A percentile compares a stretch with the other conserved stretches of the same genome.
Conservation (phyloP, 2,329 filamentous ascomycete species). For the Zasmidium citrigriseum region DNA sequence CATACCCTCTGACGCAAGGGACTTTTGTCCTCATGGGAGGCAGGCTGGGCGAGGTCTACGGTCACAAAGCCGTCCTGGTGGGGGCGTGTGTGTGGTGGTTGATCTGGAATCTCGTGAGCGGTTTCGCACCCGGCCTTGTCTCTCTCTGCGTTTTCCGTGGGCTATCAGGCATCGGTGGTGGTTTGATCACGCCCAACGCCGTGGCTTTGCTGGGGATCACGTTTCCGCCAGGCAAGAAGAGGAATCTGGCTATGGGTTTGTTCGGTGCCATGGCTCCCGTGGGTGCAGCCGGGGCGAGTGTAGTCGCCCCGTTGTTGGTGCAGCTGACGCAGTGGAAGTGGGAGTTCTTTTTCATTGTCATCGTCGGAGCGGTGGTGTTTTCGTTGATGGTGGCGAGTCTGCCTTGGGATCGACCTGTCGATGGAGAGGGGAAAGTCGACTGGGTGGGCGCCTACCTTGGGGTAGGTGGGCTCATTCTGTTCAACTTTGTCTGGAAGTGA, state of each 20-base stretch:
- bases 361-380: not conserved
- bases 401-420: not conserved
- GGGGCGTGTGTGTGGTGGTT: conserved; percentile 10
- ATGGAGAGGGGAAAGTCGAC: not conserved
- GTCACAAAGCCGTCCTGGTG: conserved; percentile 14
- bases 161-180: conserved; percentile 7
- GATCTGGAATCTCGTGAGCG: conserved; percentile 9
- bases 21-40: conserved; percentile 11
- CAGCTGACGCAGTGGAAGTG: conserved; percentile 11
- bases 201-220: conserved; percentile 7
- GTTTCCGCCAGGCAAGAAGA: conserved; percentile 7
- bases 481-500: conserved; percentile 14
- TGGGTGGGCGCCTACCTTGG: conserved; percentile 8
- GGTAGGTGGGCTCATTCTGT: conserved; percentile 7
- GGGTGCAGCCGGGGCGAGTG: not conserved
- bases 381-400: not conserved
- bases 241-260: not conserved
- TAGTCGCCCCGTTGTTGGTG: conserved; percentile 8
- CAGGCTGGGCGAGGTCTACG: conserved; percentile 11
- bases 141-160: conserved; percentile 8
- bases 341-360: conserved; percentile 9
- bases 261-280: conserved; percentile 4
- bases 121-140: conserved; percentile 1
- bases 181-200: conserved; percentile 6
- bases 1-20: conserved; percentile 15